phyloP scores from a whole-genome alignment of 2,329 filamentous ascomycete genomes.

The Fusarium multiceps region DNA sequence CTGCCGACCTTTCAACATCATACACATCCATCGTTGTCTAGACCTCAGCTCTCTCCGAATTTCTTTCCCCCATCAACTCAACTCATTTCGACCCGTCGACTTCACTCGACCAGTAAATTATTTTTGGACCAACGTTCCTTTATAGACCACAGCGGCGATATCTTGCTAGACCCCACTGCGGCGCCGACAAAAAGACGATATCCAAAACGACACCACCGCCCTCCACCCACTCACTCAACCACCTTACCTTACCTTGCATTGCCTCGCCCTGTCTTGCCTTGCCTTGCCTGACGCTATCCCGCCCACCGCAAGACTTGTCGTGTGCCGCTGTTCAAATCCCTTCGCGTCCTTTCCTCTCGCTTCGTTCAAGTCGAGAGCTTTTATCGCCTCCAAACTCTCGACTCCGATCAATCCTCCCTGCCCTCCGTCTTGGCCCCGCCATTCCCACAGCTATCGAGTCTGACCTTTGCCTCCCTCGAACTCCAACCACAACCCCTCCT shows the following conservation, averaged over 20 bases:
- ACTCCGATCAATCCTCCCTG: conserved; percentile 32
- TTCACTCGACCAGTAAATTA: conserved; percentile 11
- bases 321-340: conserved; percentile 34
- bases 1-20: conserved; percentile 32
- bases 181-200: conserved; percentile 42
- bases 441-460: conserved; percentile 34
- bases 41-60: not conserved
- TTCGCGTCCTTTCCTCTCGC: conserved; percentile 20
- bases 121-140: conserved; percentile 33
- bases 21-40: conserved; percentile 24
- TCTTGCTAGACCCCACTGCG: conserved; percentile 40
- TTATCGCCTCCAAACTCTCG: conserved; percentile 17
- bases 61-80: not conserved
- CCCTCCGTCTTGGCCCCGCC: conserved; percentile 39
- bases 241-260: conserved; percentile 12
- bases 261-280: conserved; percentile 13
- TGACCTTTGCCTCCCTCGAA: conserved; percentile 39
- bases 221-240: conserved; percentile 25
- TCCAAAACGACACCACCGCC: conserved; percentile 41
- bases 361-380: conserved; percentile 24
- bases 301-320: conserved; percentile 38
- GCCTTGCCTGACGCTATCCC: conserved; percentile 24
- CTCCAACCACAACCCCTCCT: conserved; percentile 40
- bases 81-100: conserved; percentile 13
- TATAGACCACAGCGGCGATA: conserved; percentile 35